Conservation (phyloP, 352 stramenopile genomes). For the Globisporangium spiculum region DNA sequence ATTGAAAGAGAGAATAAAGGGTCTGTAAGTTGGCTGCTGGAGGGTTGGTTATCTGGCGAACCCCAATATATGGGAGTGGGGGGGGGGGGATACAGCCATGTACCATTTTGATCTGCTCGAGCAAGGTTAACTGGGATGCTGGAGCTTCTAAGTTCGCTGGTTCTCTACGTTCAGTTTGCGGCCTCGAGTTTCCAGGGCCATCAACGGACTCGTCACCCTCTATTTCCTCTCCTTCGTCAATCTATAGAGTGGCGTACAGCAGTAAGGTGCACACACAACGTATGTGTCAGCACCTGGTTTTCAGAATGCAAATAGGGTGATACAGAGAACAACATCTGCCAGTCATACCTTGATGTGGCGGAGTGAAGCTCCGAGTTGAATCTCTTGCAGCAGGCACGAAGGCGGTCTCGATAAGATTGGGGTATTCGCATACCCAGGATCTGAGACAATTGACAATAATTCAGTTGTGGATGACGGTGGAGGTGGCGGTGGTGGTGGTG, state of each 20-base stretch:
- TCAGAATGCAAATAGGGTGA: neutral
- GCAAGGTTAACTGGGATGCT: conserved; percentile 25
- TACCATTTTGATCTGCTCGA: conserved; percentile 53
- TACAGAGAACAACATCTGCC: neutral
- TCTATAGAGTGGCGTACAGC: neutral
- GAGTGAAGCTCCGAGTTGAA: conserved; percentile 29
- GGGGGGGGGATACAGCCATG: neutral
- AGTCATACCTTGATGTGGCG: conserved; percentile 19
- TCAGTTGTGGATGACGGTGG: conserved; percentile 14
- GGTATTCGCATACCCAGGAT: neutral
- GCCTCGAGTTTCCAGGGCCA: too few species aligned
- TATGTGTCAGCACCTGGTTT: too few species aligned
- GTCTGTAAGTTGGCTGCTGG: neutral
- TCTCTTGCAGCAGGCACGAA: conserved; percentile 28
- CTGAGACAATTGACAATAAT: neutral
- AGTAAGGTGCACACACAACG: neutral
- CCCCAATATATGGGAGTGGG: neutral
- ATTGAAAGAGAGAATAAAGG: neutral
- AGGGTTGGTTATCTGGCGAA: neutral
- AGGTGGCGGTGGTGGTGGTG: conserved; percentile 11
- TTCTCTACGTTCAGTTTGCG: neutral
- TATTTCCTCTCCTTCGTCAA: neutral
- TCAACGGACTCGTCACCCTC: neutral
- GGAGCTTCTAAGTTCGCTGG: neutral
- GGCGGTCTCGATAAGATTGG: neutral